Evolutionary conservation across 2,329 filamentous ascomycete genomes (phyloP).

Genomic region (Emmonsia crescens): DNA sequence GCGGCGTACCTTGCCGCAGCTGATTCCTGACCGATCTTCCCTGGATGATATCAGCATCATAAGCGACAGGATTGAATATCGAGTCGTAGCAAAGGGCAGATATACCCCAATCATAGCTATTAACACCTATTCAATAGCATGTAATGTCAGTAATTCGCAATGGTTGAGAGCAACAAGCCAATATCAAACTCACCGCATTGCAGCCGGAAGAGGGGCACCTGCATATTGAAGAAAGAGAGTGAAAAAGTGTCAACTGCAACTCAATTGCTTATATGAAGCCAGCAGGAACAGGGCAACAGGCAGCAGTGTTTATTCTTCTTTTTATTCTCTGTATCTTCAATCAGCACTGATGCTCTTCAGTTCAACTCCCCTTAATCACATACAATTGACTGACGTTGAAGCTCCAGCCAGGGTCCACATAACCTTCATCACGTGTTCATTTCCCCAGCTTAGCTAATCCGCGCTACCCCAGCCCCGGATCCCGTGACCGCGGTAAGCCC

Average conservation of each 20-base stretch:
- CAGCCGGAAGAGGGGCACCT: constrained; percentile 73
- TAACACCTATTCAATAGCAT: constrained; percentile 53
- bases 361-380: neutral
- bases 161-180: neutral
- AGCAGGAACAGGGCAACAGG: neutral
- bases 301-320: neutral
- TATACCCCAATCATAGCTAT: constrained; percentile 94
- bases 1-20: constrained; percentile 83
- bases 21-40: constrained; percentile 79
- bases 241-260: neutral
- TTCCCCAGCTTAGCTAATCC: neutral
- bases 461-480: neutral
- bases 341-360: neutral
- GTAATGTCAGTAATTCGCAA: neutral
- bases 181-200: constrained; percentile 40
- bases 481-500: constrained; percentile 1
- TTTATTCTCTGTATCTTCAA: neutral
- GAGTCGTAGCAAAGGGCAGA: constrained; percentile 19
- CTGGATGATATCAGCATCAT: constrained; percentile 26
- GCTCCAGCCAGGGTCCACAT: neutral
- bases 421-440: neutral
- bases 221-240: constrained; percentile 39
- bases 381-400: neutral
- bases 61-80: neutral
- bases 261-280: neutral